Base-by-base conservation (phyloP, 805 yeast species). In the Candida arabinofermentans region DNA sequence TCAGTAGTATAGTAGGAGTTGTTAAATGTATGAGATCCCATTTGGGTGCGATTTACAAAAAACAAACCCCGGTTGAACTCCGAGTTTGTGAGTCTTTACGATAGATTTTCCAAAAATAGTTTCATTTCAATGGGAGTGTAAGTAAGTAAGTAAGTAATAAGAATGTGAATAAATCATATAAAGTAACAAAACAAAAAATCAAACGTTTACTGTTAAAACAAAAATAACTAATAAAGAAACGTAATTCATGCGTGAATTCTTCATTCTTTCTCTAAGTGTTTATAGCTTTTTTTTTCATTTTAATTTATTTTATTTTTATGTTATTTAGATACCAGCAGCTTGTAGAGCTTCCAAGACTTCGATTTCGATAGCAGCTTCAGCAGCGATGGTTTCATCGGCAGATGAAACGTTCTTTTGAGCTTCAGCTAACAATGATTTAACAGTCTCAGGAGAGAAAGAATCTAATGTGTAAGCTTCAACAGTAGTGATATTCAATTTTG, bases 261-360 rank as follows among this genome's bases (percentile, higher is more conserved):
- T n/a, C n/a, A n/a, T n/a, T n/a, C n/a, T n/a, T n/a, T n/a, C n/a
- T n/a, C n/a, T n/a, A n/a, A n/a, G n/a, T n/a, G n/a, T n/a, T n/a
- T n/a, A n/a, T n/a, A n/a, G n/a, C n/a, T n/a, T n/a, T n/a, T n/a
- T n/a, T n/a, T n/a, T n/a, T n/a, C n/a, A n/a, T n/a, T n/a, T n/a
- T n/a, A n/a, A n/a, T n/a, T n/a, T n/a, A n/a, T 34, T 24, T 34
- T 21, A 23, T 24, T 21, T 34, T 34, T 24, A 8, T 24, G 14
- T n/a, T n/a, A n/a, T 31, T 27, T 39, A 39, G 34, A 39, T 33
- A 39, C 41, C 88, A 66, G 83, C 81, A 57, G 83, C 78, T 67
- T 86, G 84, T 65, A 91, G 76, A 58, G 96, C 93, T 80, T 91
- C 96, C 65, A 93, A 81, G 43, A 93, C 96, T 73, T 93, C 97